Percentiles rank a stretch among this genome's conserved stretches.
Evolutionary conservation across 352 stramenopile genomes (phyloP).

Genomic region (Phytophthora kernoviae): DNA sequence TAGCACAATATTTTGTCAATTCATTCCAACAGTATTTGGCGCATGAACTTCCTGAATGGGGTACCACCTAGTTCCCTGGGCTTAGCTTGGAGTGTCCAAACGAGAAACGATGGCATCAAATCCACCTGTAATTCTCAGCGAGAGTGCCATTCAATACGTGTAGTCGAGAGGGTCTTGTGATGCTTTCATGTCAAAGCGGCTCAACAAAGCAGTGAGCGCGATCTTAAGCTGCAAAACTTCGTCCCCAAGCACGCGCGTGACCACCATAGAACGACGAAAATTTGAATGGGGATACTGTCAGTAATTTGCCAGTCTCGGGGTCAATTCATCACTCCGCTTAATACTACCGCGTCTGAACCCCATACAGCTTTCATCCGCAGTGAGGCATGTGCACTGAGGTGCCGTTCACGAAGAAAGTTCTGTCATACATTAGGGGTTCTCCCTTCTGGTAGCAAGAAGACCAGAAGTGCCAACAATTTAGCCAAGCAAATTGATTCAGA

Average conservation of each 20-base stretch:
- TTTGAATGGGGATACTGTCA: slow-evolving; percentile 40
- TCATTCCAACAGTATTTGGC: neutral
- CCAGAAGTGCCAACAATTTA: too few relatives aligned
- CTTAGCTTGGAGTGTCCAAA: neutral
- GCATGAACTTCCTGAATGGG: neutral
- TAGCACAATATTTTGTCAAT: neutral
- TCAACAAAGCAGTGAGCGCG: slow-evolving; percentile 30
- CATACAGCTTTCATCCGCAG: too few relatives aligned
- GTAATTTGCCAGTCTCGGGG: slow-evolving; percentile 15
- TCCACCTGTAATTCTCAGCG: slow-evolving; percentile 38
- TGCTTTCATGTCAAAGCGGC: slow-evolving; percentile 37
- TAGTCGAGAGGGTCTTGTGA: slow-evolving; percentile 23
- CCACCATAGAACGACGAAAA: slow-evolving; percentile 57
- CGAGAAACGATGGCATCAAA: slow-evolving; percentile 21
- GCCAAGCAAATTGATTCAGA: too few relatives aligned
- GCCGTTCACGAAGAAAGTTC: too few relatives aligned
- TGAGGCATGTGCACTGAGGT: too few relatives aligned
- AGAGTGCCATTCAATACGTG: slow-evolving; percentile 40
- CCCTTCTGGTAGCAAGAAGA: too few relatives aligned
- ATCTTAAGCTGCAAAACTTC: slow-evolving; percentile 61
- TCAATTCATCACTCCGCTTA: slow-evolving; percentile 59
- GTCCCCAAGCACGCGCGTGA: slow-evolving; percentile 48
- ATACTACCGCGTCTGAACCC: too few relatives aligned
- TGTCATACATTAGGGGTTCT: too few relatives aligned
- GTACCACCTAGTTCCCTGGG: too few relatives aligned